A percentile compares a stretch with the other conserved stretches of the same genome.
Evolutionary conservation across 2,329 filamentous ascomycete species (phyloP).

Genomic region (Pseudogymnoascus sp.): DNA sequence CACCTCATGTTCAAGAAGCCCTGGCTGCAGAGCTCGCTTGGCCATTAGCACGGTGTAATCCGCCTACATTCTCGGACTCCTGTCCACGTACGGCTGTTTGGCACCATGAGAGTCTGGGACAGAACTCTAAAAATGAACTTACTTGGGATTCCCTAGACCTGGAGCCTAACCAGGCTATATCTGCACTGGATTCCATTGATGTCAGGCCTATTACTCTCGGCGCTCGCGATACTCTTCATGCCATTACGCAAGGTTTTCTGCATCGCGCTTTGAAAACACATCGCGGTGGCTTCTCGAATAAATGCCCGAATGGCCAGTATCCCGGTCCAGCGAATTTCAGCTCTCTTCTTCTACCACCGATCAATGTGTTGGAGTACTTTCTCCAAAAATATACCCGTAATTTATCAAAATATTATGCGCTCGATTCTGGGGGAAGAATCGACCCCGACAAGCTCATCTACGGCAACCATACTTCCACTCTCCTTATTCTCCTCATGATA

Average conservation of each 20-base stretch:
- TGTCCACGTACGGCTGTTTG: slow-evolving; percentile 43
- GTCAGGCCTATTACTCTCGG: slow-evolving; percentile 39
- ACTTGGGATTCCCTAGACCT: slow-evolving; percentile 39
- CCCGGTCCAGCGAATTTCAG: slow-evolving; percentile 40
- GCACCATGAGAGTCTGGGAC: slow-evolving; percentile 43
- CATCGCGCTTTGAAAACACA: slow-evolving; percentile 64
- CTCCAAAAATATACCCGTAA: slow-evolving; percentile 56
- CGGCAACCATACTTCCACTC: slow-evolving; percentile 55
- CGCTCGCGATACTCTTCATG: slow-evolving; percentile 60
- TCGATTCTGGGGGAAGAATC: slow-evolving; percentile 49
- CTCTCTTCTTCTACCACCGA: slow-evolving; percentile 57
- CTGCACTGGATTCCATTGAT: slow-evolving; percentile 13
- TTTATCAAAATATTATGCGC: slow-evolving; percentile 56
- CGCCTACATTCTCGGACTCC: slow-evolving; percentile 35
- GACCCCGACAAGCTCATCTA: slow-evolving; percentile 60
- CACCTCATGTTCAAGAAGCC: slow-evolving; percentile 40
- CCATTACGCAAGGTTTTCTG: slow-evolving; percentile 60
- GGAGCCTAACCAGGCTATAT: slow-evolving; percentile 24
- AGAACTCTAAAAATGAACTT: slow-evolving; percentile 39
- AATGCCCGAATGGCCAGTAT: slow-evolving; percentile 16
- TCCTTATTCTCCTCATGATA: slow-evolving; percentile 63
- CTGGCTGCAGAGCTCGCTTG: slow-evolving; percentile 41
- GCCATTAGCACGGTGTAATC: slow-evolving; percentile 44
- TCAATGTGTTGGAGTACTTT: slow-evolving; percentile 58
- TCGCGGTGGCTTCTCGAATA: slow-evolving; percentile 37